Base-by-base conservation (phyloP, 2,329 filamentous ascomycete genomes). In the Cladosporium cucumerinum region DNA sequence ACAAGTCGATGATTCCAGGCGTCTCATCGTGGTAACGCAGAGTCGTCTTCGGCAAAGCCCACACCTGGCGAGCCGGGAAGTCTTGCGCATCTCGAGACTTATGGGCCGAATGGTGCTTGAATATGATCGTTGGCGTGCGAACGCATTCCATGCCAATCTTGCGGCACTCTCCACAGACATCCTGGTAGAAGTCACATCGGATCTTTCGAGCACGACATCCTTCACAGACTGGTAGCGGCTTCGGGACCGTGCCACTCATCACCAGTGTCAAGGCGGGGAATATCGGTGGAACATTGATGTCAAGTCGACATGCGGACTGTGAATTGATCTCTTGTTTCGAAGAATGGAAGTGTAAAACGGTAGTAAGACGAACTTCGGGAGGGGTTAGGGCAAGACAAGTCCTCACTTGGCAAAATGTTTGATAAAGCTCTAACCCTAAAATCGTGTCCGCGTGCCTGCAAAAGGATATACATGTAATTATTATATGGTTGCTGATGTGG, bases 161-260 rank as follows among this genome's bases (percentile, higher is more conserved):
- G 10, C 23, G 54, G 63, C 67, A 69, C 46, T 69, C 57, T 34
- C 63, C 54, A 52, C 67, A 69, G 23, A 52, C 34, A 14, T 57
- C 52, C 26, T 63, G 57, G 39, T 60, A 61, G 32, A 57, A 52
- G 39, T 69, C 67, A 49, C 67, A 69, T 58, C 52, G 65, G 30
- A 66, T 48, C 30, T 69, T 64, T n/a, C 67, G 64, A 23, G 65
- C 57, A 48, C 67, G 62, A 57, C 67, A 69, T 54, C 30, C 58
- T 49, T 67, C 57, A 48, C 67, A 69, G n/a, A 69, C 67, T 36
- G 59, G 48, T 36, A 61, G 48, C n/a, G 59, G 32, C 48, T 61
- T 61, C 48, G 46, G 46, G 26, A 52, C 32, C 6, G 59, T 32
- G 48, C 30, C 21, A 34, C 59, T 61, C 59, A 61, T 61, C 59